These are phyloP conservation scores for Malassezia arunalokei DNA, from an alignment of 1,284 basidiomycete species.

Conservation along the genomic window DNA sequence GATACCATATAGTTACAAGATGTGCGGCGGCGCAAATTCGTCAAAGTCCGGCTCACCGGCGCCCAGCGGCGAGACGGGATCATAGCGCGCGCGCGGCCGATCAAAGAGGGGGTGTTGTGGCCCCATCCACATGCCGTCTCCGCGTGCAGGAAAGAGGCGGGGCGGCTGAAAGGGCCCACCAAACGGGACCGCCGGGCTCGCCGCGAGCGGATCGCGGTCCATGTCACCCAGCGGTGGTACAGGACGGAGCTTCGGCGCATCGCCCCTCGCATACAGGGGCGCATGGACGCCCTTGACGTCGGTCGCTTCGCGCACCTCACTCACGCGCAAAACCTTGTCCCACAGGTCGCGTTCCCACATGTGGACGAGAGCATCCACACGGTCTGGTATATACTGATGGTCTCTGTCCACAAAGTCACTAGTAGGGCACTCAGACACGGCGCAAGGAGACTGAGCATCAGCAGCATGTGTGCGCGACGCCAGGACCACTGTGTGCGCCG, in stretches of 20 bases:
- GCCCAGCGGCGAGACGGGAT: constrained; percentile 2
- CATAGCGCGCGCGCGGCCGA: constrained; percentile 10
- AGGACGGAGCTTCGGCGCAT: too few species aligned
- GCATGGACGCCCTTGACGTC: too few species aligned
- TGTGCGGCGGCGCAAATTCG: constrained; percentile 9
- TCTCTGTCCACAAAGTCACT: too few species aligned
- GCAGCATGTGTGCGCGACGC: not conserved
- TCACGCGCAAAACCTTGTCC: not conserved
- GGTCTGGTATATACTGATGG: too few species aligned
- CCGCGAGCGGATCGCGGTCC: constrained; percentile 12
- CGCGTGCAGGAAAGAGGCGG: not conserved
- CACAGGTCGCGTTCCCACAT: too few species aligned
- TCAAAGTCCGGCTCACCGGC: constrained; percentile 14
- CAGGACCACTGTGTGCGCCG: not conserved
- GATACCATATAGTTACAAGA: constrained; percentile 14
- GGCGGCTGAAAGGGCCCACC: not conserved
- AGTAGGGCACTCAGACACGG: not conserved
- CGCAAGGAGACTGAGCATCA: not conserved
- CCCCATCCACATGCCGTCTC: constrained; percentile 14
- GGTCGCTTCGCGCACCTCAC: not conserved
- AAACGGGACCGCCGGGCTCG: not conserved
- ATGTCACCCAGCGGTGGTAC: constrained; percentile 1
- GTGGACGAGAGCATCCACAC: too few species aligned
- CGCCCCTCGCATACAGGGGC: too few species aligned
- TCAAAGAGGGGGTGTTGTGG: constrained; percentile 10